These are phyloP conservation scores for Marasmius oreades DNA, from an alignment of 1,284 basidiomycete genomes.

Conservation along the genomic window DNA sequence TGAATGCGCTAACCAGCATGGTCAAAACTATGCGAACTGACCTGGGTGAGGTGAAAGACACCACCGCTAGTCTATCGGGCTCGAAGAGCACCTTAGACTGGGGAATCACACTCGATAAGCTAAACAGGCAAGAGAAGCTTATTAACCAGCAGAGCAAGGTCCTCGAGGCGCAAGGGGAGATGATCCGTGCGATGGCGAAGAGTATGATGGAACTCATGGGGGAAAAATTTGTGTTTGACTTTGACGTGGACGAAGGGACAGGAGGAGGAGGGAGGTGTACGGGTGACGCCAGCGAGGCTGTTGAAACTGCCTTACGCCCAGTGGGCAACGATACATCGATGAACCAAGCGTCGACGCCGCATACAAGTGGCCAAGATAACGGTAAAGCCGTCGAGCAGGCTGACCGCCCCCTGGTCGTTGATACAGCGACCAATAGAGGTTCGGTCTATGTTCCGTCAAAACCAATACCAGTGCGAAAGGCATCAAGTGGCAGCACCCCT, in stretches of 20 bases:
- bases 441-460: too few species aligned
- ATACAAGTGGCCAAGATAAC: too few species aligned
- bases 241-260: background rate
- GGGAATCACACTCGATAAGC: background rate
- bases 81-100: background rate
- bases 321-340: too few species aligned
- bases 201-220: background rate
- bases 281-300: background rate
- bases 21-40: background rate
- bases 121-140: background rate
- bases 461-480: background rate
- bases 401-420: too few species aligned
- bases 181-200: conserved; percentile 1
- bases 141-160: background rate
- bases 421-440: too few species aligned
- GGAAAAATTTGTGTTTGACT: background rate
- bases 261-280: background rate
- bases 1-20: background rate
- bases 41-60: background rate
- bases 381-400: too few species aligned
- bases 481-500: background rate
- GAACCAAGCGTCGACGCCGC: too few species aligned
- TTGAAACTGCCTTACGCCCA: too few species aligned
- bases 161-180: background rate
- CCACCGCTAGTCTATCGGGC: background rate